Base-by-base conservation (phyloP, 371 early-diverging fungal species). In the Thermomucor indicae-seudaticae region DNA sequence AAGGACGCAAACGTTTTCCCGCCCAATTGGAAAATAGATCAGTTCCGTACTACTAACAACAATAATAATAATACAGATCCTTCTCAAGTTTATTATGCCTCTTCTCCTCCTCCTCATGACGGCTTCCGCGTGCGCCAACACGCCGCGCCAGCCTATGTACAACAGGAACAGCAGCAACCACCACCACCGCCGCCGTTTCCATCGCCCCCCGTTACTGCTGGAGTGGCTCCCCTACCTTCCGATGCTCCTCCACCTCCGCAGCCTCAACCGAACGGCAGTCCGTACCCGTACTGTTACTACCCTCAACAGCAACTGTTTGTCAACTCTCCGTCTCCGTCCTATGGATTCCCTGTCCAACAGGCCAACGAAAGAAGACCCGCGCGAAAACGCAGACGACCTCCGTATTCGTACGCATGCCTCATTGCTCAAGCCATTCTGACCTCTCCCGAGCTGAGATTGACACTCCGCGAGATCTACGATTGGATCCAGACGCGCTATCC, bases 381-480 rank as follows among this genome's bases (percentile, higher is more conserved):
- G 37, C 62, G 71, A 40, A 72, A 69, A 34, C 61, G 75, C 42
- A 72, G 77, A 60, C 70, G 83, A 14, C 89, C 88, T 4, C 86
- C 89, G 3, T 81, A 79, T 46, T 85, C 89, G 0, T 89, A 89
- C 65, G 78, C 89, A 10, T 70, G 80, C 6, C 64, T 89, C 6
- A 89, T 89, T 38, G 84, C 84, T 0, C 83, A 86, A 44, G 89
- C 89, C 1, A 84, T 89, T 19, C 27, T 79, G 7, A 65, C 79
- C 1, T 78, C 83, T 2, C 56, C 55, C 4, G 58, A 76, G 11
- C 74, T 81, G 19, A 65, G 72, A 38, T 57, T 89, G 39, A 86
- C 88, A 2, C 57, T 89, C 25, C 80, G 78, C 34, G 81, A 81
- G 24, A 89, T 89, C 14, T 89, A 89, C 57, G 70, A 79, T 23